phyloP scores from a whole-genome alignment of 768 basidiomycete species.

The Psilocybe subaeruginosa region DNA sequence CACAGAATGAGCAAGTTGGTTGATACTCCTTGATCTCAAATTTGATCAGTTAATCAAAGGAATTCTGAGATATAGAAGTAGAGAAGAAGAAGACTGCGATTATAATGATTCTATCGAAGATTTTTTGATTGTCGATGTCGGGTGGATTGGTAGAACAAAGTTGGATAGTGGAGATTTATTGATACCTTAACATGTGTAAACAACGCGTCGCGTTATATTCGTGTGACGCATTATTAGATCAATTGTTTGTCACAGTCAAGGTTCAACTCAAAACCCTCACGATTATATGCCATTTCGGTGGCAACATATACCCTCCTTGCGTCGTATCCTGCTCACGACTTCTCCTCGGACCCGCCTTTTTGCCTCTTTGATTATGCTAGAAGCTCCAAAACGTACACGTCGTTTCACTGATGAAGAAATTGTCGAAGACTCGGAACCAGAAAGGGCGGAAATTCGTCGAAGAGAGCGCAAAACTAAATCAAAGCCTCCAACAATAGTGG shows the following conservation, averaged over 20 bases:
- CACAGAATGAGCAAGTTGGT: background rate
- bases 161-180: background rate
- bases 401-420: slow-evolving; percentile 33
- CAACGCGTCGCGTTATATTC: slow-evolving; percentile 48
- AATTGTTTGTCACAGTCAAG: slow-evolving; percentile 4
- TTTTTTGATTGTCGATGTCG: background rate
- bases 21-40: background rate
- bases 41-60: background rate
- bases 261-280: background rate
- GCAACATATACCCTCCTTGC: background rate
- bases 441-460: slow-evolving; percentile 47
- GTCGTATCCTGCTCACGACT: background rate
- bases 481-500: background rate
- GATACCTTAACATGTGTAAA: slow-evolving; percentile 34
- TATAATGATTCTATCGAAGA: slow-evolving; percentile 4
- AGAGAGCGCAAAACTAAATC: slow-evolving; percentile 20
- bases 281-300: slow-evolving; percentile 12
- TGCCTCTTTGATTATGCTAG: background rate
- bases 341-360: background rate
- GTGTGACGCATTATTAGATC: slow-evolving; percentile 37
- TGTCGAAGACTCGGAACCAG: slow-evolving; percentile 76
- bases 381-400: background rate
- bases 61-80: background rate
- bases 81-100: background rate
- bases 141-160: background rate